Base-by-base conservation (phyloP, 805 yeast species). In the Hanseniaspora thailandica region DNA sequence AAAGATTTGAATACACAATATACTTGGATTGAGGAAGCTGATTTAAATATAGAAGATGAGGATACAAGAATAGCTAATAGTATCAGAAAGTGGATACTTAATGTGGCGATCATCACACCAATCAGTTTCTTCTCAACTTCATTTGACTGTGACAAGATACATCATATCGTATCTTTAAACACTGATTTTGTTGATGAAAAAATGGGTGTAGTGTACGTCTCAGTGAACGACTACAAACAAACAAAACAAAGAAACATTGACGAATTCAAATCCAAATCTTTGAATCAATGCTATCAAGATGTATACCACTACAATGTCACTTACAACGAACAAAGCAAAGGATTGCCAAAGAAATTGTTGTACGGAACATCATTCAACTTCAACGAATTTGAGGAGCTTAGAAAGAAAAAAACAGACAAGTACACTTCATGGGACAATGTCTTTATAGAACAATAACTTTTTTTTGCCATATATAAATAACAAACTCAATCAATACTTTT, bases 401-500 rank as follows among this genome's bases (percentile, higher is more conserved):
- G 59, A 22, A 57, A 57, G 7, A 47, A 55, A 36, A 57, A 63
- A 17, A 47, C 62, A 4, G 55, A 55, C 15, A 58, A 58, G 17
- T 54, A 54, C 15, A 50, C 57, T 1, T 52, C 49, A 4, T 41
- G 41, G 51, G 50, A 30, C 23, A 49, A 52, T n/a, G 54, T 48
- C n/a, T 44, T 44, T 31, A 55, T 54, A 47, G 54, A 51, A 20
- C 61, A 57, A n/a, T 59, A 56, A 39, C 57, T n/a, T 15, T 15
- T 20, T 20, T 26, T 26, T 7, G n/a, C 10, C 13, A 45, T 45
- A 23, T 45, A 45, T 45, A 34, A 19, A 22, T 15, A 15, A 17
- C 15, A 5, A 19, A 4, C 10, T 2, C 28, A 20, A 8, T 36
- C 63, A 64, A 54, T 69, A 72, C 58, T 78, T 86, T 62, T 77